Conservation (phyloP, 2,329 filamentous ascomycete genomes). For the Aspergillus luchuensis region DNA sequence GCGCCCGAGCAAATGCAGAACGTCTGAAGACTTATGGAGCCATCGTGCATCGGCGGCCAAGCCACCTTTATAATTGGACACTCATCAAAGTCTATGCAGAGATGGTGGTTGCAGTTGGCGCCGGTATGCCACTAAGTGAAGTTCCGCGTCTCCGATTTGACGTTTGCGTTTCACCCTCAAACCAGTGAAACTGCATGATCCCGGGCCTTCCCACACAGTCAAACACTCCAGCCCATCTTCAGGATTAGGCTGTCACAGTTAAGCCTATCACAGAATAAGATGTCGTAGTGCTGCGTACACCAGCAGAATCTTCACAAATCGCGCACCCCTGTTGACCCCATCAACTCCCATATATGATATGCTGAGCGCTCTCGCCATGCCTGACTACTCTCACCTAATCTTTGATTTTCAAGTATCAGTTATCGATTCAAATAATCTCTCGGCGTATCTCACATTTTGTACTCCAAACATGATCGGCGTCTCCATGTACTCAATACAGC, state of each 20-base stretch:
- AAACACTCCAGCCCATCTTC: not conserved
- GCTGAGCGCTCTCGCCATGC: not conserved
- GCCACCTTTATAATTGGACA: not conserved
- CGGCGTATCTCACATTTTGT: not conserved
- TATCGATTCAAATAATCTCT: no score
- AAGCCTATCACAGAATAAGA: not conserved
- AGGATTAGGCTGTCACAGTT: not conserved
- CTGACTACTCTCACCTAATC: not conserved
- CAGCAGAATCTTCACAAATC: not conserved
- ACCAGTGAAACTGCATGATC: not conserved
- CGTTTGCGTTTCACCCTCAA: not conserved
- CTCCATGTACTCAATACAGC: constrained; percentile 7
- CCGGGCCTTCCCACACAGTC: not conserved
- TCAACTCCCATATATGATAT: not conserved
- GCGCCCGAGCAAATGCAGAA: not conserved
- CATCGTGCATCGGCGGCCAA: not conserved
- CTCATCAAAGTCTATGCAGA: not conserved
- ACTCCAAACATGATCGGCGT: not conserved
- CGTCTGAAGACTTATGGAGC: not conserved
- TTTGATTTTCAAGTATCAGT: not conserved
- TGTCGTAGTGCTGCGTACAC: not conserved
- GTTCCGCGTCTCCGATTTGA: not conserved
- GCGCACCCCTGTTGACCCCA: not conserved
- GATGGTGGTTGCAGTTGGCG: not conserved
- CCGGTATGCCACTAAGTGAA: not conserved